Base-by-base conservation (phyloP, 2,329 filamentous ascomycete species). In the Botryotinia globosa region DNA sequence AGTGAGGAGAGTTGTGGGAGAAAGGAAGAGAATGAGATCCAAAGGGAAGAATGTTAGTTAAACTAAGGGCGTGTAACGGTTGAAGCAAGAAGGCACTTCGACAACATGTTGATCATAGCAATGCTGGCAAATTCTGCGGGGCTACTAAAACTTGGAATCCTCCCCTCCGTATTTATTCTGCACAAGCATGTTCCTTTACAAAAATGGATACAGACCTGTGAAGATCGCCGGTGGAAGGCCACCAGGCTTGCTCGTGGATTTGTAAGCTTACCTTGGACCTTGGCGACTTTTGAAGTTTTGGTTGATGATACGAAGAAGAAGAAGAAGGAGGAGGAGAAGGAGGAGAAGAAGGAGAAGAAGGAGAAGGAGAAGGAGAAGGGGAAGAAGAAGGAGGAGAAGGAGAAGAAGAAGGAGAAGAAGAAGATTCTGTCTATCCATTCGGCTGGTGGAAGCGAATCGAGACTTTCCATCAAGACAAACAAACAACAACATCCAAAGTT, bases 71-170 rank as follows among this genome's bases (percentile, higher is more conserved):
- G 12, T 34, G 20, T 25, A 29, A 54, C n/a, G 29, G 44, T 65
- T 34, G n/a, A 45, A 64, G 62, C 20, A 32, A 45, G 62, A 34
- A 65, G 42, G 29, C 62, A 45, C 51, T 29, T 56, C 51, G 51
- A 56, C 7, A 56, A 42, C 62, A 48, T 14, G 34, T 64, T 65
- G 62, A 65, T 48, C 62, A 34, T 48, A 65, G 62, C 62, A 12
- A 65, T 65, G 62, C 62, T 65, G 42, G 39, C 42, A 64, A 32
- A 16, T 45, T 48, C n/a, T 45, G 42, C 42, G 62, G 62, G 42
- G 62, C 62, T 29, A 25, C 62, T 32, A 22, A 64, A 56, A 56
- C 51, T 32, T 56, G 51, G 51, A 56, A 56, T 3, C 51, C n/a
- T 56, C 51, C 14, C n/a, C 51, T 56, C 51, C 51, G 51, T 56